Evolutionary conservation across 495 filamentous ascomycete genomes (phyloP).

Genomic region (Penicillium ucsense): DNA sequence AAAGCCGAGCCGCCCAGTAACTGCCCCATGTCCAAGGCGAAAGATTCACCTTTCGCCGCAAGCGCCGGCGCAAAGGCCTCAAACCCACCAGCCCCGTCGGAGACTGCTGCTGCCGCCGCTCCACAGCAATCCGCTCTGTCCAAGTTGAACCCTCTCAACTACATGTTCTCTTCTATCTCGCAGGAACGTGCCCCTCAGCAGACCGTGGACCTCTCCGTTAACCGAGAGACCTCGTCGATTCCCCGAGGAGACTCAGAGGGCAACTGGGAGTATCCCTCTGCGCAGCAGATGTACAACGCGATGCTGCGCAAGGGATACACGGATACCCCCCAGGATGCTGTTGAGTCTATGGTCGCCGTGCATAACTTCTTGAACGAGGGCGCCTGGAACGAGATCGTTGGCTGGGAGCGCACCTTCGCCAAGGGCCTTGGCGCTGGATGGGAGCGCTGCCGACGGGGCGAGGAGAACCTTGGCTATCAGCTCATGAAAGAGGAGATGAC

Average conservation of each 20-base stretch:
- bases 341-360: conserved; percentile 95
- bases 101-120: conserved; percentile 14
- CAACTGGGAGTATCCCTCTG: conserved; percentile 96
- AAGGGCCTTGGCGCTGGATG: conserved; percentile 62
- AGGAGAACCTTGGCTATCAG: conserved; percentile 45
- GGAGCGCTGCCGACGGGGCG: conserved; percentile 64
- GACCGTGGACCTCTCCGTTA: conserved; percentile 58
- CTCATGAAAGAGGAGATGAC: conserved; percentile 27
- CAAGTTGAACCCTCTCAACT: conserved; percentile 86
- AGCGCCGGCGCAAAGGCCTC: conserved; percentile 22
- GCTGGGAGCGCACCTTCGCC: conserved; percentile 81
- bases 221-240: conserved; percentile 76
- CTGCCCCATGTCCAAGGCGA: conserved; percentile 42
- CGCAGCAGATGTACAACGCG: conserved; percentile 99
- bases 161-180: conserved; percentile 83
- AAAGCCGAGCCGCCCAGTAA: conserved; percentile 33
- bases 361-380: conserved; percentile 98
- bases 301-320: conserved; percentile 91
- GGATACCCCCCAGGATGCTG: conserved; percentile 82
- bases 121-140: conserved; percentile 44
- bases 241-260: conserved; percentile 62
- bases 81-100: conserved; percentile 6
- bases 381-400: conserved; percentile 87
- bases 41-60: conserved; percentile 33
- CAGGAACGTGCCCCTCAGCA: conserved; percentile 68